Evolutionary conservation across 129 eudicot genomes (phyloP).

Genomic region (Lonicera japonica): DNA sequence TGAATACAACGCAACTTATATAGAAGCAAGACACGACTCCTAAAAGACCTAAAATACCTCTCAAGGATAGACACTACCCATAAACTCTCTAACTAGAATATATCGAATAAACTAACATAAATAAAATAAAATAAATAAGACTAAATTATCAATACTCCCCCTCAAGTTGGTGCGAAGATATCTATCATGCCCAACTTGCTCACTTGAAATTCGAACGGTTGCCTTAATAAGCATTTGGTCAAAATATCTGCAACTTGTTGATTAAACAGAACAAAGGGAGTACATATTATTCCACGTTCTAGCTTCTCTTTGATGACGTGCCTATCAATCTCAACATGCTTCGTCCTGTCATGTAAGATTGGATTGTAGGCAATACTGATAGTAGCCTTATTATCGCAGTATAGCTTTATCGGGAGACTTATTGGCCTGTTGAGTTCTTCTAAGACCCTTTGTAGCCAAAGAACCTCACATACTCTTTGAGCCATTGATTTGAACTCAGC

Average conservation of each 20-base stretch:
- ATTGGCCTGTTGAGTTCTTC: not conserved
- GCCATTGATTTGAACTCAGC: not conserved
- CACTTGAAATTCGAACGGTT: not conserved
- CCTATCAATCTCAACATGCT: slow-evolving; percentile 6
- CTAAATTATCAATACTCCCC: not conserved
- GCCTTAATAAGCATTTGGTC: not conserved
- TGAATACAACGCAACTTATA: too few relatives aligned
- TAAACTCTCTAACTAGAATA: not conserved
- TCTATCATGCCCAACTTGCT: slow-evolving; percentile 1
- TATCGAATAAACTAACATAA: not conserved
- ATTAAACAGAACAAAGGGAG: not conserved
- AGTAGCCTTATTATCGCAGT: not conserved
- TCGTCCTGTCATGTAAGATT: slow-evolving; percentile 4
- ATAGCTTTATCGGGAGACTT: not conserved
- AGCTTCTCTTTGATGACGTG: not conserved
- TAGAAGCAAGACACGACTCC: too few relatives aligned
- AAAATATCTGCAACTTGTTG: not conserved
- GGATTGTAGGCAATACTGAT: slow-evolving; percentile 6
- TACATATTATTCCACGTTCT: not conserved
- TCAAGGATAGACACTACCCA: too few relatives aligned
- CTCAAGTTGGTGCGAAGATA: slow-evolving; percentile 8
- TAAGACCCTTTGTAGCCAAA: not conserved
- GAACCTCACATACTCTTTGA: not conserved
- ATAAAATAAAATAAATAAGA: not conserved
- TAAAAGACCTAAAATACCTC: not conserved